Percentiles rank a stretch among this genome's conserved stretches.
phyloP scores from a whole-genome alignment of 2,329 filamentous ascomycete species.

The Lecanicillium sp. region DNA sequence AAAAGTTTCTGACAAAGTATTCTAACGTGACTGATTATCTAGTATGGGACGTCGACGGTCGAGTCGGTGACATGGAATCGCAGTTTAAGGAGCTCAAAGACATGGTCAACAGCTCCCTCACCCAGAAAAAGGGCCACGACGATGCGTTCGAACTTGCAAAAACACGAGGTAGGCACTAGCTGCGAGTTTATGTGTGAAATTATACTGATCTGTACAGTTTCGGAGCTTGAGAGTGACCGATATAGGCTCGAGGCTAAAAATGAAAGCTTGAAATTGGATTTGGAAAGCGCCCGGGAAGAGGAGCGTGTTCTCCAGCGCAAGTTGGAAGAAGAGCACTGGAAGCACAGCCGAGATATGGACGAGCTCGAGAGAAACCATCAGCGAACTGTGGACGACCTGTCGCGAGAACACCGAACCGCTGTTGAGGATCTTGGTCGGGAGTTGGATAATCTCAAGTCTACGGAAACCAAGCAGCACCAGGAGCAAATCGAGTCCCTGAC shows the following conservation, averaged over 20 bases:
- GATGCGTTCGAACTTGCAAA: constrained; percentile 70
- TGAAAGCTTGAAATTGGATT: constrained; percentile 51
- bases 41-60: constrained; percentile 75
- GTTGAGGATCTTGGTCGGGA: constrained; percentile 36
- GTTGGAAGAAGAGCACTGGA: constrained; percentile 28
- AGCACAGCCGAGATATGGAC: constrained; percentile 41
- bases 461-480: constrained; percentile 50
- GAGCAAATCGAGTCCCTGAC: constrained; percentile 60
- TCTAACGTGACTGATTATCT: constrained; percentile 58
- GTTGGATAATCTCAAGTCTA: constrained; percentile 28
- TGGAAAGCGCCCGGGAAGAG: constrained; percentile 36
- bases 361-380: constrained; percentile 34
- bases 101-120: constrained; percentile 61
- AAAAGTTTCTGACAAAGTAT: constrained; percentile 59
- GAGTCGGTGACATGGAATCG: constrained; percentile 67
- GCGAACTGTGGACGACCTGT: constrained; percentile 24
- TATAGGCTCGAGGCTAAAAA: constrained; percentile 38
- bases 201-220: constrained; percentile 26
- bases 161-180: constrained; percentile 52
- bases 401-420: constrained; percentile 23
- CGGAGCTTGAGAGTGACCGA: constrained; percentile 40
- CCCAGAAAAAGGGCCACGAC: constrained; percentile 61
- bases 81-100: constrained; percentile 65
- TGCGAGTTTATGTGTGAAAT: constrained; percentile 7
- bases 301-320: constrained; percentile 24